Conservation (phyloP, 1,284 basidiomycete species). For the Sphaerobolus stellatus region DNA sequence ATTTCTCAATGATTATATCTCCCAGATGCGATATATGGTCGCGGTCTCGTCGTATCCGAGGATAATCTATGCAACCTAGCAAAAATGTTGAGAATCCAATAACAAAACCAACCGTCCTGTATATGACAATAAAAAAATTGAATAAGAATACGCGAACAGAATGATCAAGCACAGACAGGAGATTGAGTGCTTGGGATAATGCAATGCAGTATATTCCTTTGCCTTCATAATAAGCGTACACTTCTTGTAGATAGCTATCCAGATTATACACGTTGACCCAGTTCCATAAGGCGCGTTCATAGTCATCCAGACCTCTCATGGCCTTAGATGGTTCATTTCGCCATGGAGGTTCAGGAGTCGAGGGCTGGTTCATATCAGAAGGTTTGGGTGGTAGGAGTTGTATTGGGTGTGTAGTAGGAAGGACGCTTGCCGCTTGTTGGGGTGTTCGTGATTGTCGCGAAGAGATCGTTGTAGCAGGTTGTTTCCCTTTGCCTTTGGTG, state of each 20-base stretch:
- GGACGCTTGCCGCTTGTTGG: too few relatives aligned
- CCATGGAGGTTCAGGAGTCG: constrained; percentile 34
- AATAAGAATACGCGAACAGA: constrained; percentile 11
- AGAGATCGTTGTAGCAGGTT: constrained; percentile 48
- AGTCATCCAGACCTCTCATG: constrained; percentile 74
- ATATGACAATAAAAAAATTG: too few relatives aligned
- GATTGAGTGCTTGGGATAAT: constrained; percentile 81
- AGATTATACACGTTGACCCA: constrained; percentile 99
- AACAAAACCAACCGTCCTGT: constrained; percentile 93
- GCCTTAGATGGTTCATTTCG: too few relatives aligned
- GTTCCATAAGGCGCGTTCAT: constrained; percentile 93
- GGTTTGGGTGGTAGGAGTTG: constrained; percentile 60
- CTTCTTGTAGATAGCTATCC: constrained; percentile 92
- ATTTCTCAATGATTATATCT: constrained; percentile 78
- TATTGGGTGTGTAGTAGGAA: constrained; percentile 15
- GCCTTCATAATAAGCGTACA: constrained; percentile 93
- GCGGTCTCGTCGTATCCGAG: constrained; percentile 54
- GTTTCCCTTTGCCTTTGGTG: constrained; percentile 26
- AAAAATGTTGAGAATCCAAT: constrained; percentile 97
- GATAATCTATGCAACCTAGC: constrained; percentile 92
- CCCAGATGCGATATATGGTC: constrained; percentile 65
- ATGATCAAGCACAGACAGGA: constrained; percentile 61
- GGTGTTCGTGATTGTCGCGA: too few relatives aligned
- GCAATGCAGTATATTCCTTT: constrained; percentile 96
- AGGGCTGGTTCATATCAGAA: constrained; percentile 45